Percentiles rank a stretch among this genome's conserved stretches.
Conservation (phyloP, 345 rosid species). For the Rhodamnia argentea region DNA sequence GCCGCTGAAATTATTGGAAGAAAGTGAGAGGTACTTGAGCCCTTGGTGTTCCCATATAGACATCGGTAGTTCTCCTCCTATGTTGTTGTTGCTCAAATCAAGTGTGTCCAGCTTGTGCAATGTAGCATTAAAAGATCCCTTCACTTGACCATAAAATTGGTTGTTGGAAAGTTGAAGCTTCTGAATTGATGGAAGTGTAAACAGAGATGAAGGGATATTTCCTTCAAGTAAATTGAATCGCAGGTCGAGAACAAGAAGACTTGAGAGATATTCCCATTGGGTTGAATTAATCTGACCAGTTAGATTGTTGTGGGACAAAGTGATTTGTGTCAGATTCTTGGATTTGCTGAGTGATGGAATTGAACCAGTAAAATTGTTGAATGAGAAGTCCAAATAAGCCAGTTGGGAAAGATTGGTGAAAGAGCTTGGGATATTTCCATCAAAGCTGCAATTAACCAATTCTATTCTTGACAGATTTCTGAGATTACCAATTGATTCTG, state of each 20-base stretch:
- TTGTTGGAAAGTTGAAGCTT: conserved; percentile 9
- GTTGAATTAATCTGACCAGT: conserved; percentile 10
- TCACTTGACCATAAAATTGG: conserved; percentile 15
- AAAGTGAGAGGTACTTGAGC: conserved; percentile 19
- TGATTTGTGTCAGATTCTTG: conserved; percentile 8
- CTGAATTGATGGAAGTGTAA: neutral
- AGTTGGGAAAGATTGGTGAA: conserved; percentile 2
- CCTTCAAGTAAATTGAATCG: conserved; percentile 8
- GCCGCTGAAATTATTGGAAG: neutral
- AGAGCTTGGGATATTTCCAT: conserved; percentile 22
- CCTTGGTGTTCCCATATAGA: conserved; percentile 7
- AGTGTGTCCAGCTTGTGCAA: conserved; percentile 5
- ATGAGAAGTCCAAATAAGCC: conserved; percentile 13
- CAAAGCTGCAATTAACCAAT: conserved; percentile 9
- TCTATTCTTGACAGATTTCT: conserved; percentile 13
- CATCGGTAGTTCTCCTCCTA: conserved; percentile 21
- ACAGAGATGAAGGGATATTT: conserved; percentile 12
- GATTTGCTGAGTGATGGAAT: conserved; percentile 15
- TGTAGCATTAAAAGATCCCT: neutral
- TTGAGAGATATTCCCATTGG: conserved; percentile 12
- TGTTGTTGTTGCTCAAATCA: conserved; percentile 31
- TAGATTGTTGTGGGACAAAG: conserved; percentile 15
- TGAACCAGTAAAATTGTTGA: conserved; percentile 16
- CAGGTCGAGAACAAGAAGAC: conserved; percentile 14
- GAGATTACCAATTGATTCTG: conserved; percentile 18